Evolutionary conservation across 495 filamentous ascomycete species (phyloP), one percentile per base, ranked within the genome.

Genomic region (Lindgomyces ingoldianus): DNA sequence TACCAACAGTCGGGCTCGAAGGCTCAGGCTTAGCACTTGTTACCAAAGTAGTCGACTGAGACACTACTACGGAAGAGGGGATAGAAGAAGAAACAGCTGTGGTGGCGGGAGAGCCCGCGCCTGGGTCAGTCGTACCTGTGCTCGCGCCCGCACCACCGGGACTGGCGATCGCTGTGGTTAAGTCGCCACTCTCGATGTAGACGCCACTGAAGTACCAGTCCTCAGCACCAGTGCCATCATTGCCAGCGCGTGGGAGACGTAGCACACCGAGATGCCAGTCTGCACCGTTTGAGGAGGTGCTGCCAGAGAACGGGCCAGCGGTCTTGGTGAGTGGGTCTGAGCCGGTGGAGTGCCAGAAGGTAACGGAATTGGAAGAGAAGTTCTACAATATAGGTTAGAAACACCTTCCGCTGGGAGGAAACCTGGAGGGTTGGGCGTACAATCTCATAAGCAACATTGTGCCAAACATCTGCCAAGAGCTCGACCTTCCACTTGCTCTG

Each of bases 221-320:
- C 79, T 91, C 83, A 3, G 74, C 70, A 0, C 69, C 72, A 6
- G 74, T 73, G 55, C 84, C 81, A 22, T 78, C 70, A 46, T 79
- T 78, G 16, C 82, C 82, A 12, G 77, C 78, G 58, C 84, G 80
- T 18, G 87, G 84, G 46, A 90, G 79, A 64, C 89, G 81, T 39
- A 91, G 77, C 53, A 89, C 80, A 46, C 89, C 89, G 10, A 91
- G 73, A 74, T 91, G 88, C 88, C 87, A 91, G 72, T 91, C 88
- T 1, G 77, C 80, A 56, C 86, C 88, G 72, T 90, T 89, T 6
- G 84, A 88, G 11, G 81, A 85, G 4, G 86, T 81, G 24, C 79
- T 82, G 0, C 81, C 82, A 47, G 74, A 76, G 21, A 88, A 82
- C 0, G 85, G 82, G 1, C 80, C 74, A 1, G 85, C 85, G 0